phyloP scores from a whole-genome alignment of 805 yeast species.

The Maudiozyma turicensis region DNA sequence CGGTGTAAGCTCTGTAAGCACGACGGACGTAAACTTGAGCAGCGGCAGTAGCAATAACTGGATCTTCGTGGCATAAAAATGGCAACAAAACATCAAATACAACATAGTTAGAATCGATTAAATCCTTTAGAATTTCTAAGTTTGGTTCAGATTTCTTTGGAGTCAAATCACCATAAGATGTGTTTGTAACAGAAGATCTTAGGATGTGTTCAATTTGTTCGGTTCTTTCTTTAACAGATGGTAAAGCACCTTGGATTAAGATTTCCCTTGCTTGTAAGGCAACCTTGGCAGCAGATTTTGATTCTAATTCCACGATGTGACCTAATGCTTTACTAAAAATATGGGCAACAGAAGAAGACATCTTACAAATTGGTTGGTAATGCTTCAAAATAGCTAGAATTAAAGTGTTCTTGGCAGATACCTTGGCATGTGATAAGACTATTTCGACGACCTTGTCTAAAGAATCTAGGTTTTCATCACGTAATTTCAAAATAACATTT shows the following conservation, averaged over 20 bases:
- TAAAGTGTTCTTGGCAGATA: constrained; percentile 85
- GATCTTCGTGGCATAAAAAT: constrained; percentile 74
- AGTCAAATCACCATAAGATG: constrained; percentile 79
- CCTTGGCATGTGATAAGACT: constrained; percentile 85
- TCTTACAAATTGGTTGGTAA: constrained; percentile 71
- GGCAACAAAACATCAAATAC: constrained; percentile 94
- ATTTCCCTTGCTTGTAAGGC: constrained; percentile 93
- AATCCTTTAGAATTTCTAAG: constrained; percentile 71
- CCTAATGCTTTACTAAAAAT: constrained; percentile 64
- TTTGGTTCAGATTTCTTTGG: constrained; percentile 74
- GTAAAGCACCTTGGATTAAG: constrained; percentile 91
- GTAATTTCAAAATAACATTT: constrained; percentile 73
- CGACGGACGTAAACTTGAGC: constrained; percentile 94
- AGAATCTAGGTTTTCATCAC: constrained; percentile 79
- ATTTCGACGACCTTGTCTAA: constrained; percentile 60
- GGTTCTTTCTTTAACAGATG: constrained; percentile 90
- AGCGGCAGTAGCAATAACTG: constrained; percentile 89
- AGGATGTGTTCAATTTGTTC: constrained; percentile 96
- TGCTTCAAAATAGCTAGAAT: constrained; percentile 74
- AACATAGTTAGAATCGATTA: constrained; percentile 90
- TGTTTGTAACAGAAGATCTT: constrained; percentile 80
- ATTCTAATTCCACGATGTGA: constrained; percentile 76
- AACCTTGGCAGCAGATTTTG: constrained; percentile 86
- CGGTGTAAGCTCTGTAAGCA: constrained; percentile 92
- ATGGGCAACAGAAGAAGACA: constrained; percentile 57